Evolutionary conservation across 257 asterid genomes (phyloP), one percentile per base, ranked within the genome.

Genomic region (Euphrasia confusa): DNA sequence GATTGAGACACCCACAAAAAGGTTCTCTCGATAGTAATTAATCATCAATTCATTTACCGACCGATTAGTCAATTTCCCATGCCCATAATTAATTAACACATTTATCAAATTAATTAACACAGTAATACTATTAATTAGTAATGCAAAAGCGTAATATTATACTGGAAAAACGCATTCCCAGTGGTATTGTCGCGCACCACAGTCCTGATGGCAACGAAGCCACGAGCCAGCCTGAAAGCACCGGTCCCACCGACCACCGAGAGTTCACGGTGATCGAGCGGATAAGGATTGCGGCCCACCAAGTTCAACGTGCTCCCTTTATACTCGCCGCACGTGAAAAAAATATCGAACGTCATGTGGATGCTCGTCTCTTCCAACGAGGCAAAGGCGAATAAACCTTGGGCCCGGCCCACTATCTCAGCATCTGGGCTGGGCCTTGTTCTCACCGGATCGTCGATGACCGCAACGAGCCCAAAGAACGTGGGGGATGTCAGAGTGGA

Each of bases 221-320:
- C 85, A 17, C 78, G 70, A 2, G 84, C 87, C 45, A 81, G 59
- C n/a, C 72, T 61, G 42, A 81, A 78, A 64, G 21, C 64, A 4
- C 87, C 87, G 0, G 78, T 47, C n/a, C 87, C 87, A 10, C 84
- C 87, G 10, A 78, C 68, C 10, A 81, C 65, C 2, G 84, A 72
- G 75, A 81, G 54, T 65, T 81, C 82, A 0, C 78, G 60, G 5
- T 15, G 2, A 2, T 56, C 18, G 6, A 35, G 54, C 0, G 59
- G 33, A 2, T 68, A 10, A 0, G 78, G 63, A 26, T 71, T 71
- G 4, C 69, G 74, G 0, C 85, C 85, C 5, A 75, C 56, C 2
- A 80, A 7, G 30, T 68, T 80, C 3, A 80, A 60, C 6, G 63
- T 49, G 54, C 24, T 49, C 54, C 54, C 54, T 4, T 49, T 49